phyloP scores from a whole-genome alignment of 1,139 yeast genomes.

The Saccharomyces hybrid region DNA sequence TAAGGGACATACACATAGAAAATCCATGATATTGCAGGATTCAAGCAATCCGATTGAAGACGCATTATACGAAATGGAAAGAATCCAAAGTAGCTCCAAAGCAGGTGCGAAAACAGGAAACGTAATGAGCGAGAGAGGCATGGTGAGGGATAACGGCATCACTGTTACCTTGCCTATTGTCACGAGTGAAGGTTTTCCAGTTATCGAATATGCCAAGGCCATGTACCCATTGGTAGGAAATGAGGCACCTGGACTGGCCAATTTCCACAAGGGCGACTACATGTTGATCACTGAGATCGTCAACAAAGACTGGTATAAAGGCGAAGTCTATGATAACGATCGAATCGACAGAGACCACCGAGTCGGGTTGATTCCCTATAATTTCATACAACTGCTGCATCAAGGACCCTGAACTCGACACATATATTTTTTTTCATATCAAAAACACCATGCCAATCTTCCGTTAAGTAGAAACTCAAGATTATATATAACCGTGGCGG shows the following conservation, averaged over 20 bases:
- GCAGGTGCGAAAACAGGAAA: constrained; percentile 1
- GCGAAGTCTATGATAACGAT: constrained; percentile 28
- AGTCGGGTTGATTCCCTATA: constrained; percentile 28
- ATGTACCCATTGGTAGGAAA: constrained; percentile 25
- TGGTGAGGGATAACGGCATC: constrained; percentile 24
- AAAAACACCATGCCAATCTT: neutral
- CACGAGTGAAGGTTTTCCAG: constrained; percentile 21
- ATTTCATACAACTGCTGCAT: constrained; percentile 24
- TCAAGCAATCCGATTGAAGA: constrained; percentile 23
- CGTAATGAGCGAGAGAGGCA: constrained; percentile 10
- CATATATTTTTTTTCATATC: neutral
- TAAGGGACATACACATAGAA: constrained; percentile 16
- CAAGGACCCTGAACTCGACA: constrained; percentile 1
- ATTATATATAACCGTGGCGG: neutral
- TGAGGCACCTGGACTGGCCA: constrained; percentile 25
- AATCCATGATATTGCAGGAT: constrained; percentile 19
- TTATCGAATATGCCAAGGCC: constrained; percentile 29
- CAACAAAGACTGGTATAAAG: constrained; percentile 30
- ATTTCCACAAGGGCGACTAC: constrained; percentile 28
- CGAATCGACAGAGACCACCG: constrained; percentile 17
- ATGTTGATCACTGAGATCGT: constrained; percentile 26
- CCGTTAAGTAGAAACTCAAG: neutral
- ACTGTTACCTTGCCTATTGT: constrained; percentile 24
- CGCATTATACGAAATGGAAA: constrained; percentile 26
- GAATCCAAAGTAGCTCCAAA: constrained; percentile 15